Evolutionary conservation across 352 stramenopile genomes (phyloP), one percentile per base, ranked within the genome.

Genomic region (Phytophthora citrophthora): DNA sequence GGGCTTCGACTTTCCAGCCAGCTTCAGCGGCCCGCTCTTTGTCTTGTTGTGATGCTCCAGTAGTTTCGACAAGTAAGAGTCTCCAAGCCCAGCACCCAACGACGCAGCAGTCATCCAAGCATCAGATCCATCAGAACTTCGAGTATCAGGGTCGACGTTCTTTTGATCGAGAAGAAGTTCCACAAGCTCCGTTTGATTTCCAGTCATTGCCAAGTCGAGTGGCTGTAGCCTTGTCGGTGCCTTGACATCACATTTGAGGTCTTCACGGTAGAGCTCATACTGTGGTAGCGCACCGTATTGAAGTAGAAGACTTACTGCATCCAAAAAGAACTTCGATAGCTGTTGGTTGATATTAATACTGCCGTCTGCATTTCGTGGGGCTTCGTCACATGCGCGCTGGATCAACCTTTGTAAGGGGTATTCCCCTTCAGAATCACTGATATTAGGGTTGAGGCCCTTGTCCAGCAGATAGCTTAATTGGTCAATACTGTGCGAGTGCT

Each of bases 371-470:
- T 44, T 68, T 0, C 65, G 70, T 29, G 83, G 78, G 29, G 64
- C 13, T 48, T 68, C 57, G n/a, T 64, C 32, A 36, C 57, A 68
- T 15, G 64, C 64, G 12, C 64, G 57, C 24, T 68, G 54, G 23
- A 94, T 72, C 45, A 94, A 43, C n/a, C 63, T 58, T 51, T 92
- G 79, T 7, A 92, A 60, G 6, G 85, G 85, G 39, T 85, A 89
- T 40, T 83, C 57, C n/a, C 78, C 73, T 26, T 88, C 77, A 0
- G 76, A 80, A 43, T 91, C 83, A 4, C 69, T 67, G 16, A 92
- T 83, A 61, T 94, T 89, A 3, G 85, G 79, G 46, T 87, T 80
- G 4, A 91, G 65, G 1, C 85, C 85, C 32, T 94, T 92, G 10
- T 79, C 68, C 5, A 92, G 64, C 24, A 94, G 45, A 47, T 91